phyloP scores from a whole-genome alignment of 495 filamentous ascomycete species.

The Pseudomonodictys pantanalensis region DNA sequence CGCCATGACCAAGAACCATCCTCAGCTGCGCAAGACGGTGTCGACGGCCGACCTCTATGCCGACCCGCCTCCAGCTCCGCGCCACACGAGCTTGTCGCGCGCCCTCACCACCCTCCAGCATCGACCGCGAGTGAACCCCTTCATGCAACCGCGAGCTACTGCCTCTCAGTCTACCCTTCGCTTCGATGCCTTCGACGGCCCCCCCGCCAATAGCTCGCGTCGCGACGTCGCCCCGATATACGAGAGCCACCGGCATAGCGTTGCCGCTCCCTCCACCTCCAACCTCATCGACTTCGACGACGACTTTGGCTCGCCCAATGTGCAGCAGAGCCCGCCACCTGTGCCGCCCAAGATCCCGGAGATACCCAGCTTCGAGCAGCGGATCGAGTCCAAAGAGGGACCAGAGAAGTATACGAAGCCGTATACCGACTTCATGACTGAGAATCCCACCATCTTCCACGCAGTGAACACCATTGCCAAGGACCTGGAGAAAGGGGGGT shows the following conservation, averaged over 20 bases:
- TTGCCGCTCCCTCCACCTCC: constrained; percentile 17
- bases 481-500: constrained; percentile 68
- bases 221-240: neutral
- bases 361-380: constrained; percentile 6
- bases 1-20: constrained; percentile 34
- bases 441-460: constrained; percentile 92
- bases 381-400: constrained; percentile 10
- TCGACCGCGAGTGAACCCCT: constrained; percentile 20
- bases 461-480: constrained; percentile 71
- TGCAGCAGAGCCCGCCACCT: constrained; percentile 24
- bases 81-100: constrained; percentile 23
- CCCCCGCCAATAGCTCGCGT: neutral
- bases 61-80: constrained; percentile 54
- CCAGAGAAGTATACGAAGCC: constrained; percentile 63
- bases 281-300: constrained; percentile 29
- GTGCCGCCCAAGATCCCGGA: constrained; percentile 31
- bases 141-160: constrained; percentile 11
- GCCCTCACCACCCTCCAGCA: constrained; percentile 29
- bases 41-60: constrained; percentile 53
- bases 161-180: neutral
- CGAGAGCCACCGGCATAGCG: constrained; percentile 20
- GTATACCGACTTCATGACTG: constrained; percentile 82
- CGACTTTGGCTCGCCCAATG: constrained; percentile 11
- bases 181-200: neutral
- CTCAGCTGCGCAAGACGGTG: constrained; percentile 30